These are phyloP conservation scores for Halteria grandinella DNA, from an alignment of 73 alveolate species.

Conservation along the genomic window DNA sequence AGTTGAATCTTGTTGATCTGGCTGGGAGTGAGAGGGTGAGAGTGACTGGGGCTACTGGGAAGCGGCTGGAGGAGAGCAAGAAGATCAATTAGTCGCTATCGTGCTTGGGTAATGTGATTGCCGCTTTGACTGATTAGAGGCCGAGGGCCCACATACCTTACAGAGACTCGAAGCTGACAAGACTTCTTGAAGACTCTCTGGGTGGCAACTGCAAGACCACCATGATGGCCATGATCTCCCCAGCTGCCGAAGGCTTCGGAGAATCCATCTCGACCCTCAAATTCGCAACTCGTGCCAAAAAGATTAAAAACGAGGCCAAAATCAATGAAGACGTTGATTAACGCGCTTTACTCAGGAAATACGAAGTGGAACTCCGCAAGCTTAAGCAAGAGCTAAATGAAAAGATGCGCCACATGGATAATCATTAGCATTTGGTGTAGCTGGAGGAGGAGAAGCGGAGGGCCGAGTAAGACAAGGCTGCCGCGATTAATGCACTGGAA, in stretches of 20 bases:
- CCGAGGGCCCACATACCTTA: constrained; percentile 94
- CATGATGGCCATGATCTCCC: constrained; percentile 97
- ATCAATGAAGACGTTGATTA: constrained; percentile 96
- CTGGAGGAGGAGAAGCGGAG: constrained; percentile 91
- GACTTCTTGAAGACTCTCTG: constrained; percentile 95
- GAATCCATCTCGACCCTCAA: constrained; percentile 98
- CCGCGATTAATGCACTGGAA: constrained; percentile 95
- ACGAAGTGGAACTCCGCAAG: constrained; percentile 95
- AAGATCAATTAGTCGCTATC: constrained; percentile 98
- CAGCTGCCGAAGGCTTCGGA: constrained; percentile 96
- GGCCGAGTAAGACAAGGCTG: constrained; percentile 96
- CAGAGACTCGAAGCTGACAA: constrained; percentile 97
- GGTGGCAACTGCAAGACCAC: constrained; percentile 98
- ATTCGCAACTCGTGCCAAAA: constrained; percentile 99
- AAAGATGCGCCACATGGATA: constrained; percentile 72
- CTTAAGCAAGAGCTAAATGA: constrained; percentile 93
- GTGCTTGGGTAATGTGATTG: constrained; percentile 98
- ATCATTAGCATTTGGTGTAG: constrained; percentile 69
- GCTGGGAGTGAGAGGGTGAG: constrained; percentile 99
- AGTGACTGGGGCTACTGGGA: constrained; percentile 98
- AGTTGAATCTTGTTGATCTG: constrained; percentile 95
- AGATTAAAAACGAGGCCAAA: constrained; percentile 95
- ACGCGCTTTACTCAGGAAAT: constrained; percentile 94
- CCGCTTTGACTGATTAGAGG: constrained; percentile 97
- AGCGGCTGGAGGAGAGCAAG: constrained; percentile 97